A percentile compares a stretch with the other conserved stretches of the same genome.
These are phyloP conservation scores for Talaromyces thailandensis DNA, from an alignment of 495 filamentous ascomycete genomes.

Conservation along the genomic window DNA sequence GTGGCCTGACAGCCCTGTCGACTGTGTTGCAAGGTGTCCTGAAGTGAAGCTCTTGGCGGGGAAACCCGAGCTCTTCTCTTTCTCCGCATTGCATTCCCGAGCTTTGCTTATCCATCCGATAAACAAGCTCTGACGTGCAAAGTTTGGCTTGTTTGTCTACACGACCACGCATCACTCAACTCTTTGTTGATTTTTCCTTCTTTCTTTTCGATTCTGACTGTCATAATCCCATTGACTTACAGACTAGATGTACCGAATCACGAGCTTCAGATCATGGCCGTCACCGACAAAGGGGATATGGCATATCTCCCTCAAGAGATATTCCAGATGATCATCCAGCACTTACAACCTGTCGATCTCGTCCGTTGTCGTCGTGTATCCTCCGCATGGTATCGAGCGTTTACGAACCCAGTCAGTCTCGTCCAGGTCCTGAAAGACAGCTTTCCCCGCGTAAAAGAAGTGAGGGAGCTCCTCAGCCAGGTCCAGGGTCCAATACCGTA, in stretches of 20 bases:
- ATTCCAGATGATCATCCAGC: slow-evolving; percentile 30
- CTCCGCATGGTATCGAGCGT: slow-evolving; percentile 43
- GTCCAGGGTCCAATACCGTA: not conserved
- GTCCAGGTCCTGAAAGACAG: slow-evolving; percentile 39
- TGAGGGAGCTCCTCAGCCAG: slow-evolving; percentile 22
- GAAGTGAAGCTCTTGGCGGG: slow-evolving; percentile 34
- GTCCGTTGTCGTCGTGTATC: slow-evolving; percentile 49
- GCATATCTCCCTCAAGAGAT: slow-evolving; percentile 31
- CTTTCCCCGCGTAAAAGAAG: slow-evolving; percentile 47
- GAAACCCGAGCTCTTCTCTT: not conserved
- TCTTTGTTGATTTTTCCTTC: not conserved
- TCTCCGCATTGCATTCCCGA: not conserved
- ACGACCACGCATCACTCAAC: not conserved
- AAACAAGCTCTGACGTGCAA: not conserved
- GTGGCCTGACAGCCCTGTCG: slow-evolving; percentile 2
- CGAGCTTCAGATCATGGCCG: slow-evolving; percentile 1
- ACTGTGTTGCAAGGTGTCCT: slow-evolving; percentile 33
- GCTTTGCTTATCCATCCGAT: not conserved
- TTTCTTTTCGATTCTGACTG: not conserved
- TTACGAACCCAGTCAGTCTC: slow-evolving; percentile 37
- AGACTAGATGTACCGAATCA: slow-evolving; percentile 8
- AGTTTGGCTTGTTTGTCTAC: not conserved
- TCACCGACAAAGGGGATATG: slow-evolving; percentile 9
- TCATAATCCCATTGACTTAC: not conserved
- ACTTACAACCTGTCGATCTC: slow-evolving; percentile 41